Base-by-base conservation (phyloP, 257 asterid species). In the Petunia axillaris region DNA sequence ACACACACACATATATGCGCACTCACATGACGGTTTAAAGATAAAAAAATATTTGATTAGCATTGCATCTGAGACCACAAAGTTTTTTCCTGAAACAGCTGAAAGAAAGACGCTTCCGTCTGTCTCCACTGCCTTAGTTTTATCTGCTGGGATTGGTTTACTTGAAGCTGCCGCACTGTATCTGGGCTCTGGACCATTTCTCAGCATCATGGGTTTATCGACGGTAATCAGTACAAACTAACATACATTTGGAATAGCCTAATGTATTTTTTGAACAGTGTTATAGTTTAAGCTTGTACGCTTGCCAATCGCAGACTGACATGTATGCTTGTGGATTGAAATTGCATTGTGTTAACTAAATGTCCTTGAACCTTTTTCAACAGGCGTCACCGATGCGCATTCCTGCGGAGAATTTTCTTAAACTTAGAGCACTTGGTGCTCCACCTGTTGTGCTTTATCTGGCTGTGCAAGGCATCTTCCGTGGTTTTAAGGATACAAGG, bases 361-460 rank as follows among this genome's bases (percentile, higher is more conserved):
- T 52, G 9, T 10, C 35, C 41, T 50, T 73, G 62, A 73, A 73
- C 78, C 78, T 37, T 62, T 52, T 15, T 41, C 75, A 60, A 76
- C 87, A 87, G 90, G 79, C 81, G 62, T 87, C 90, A 52, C 65
- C 83, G 1, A 87, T 87, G 88, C 81, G 81, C 43, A 70, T 81
- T 77, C 87, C 85, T 75, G 88, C 90, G 2, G 85, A 79, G 66
- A 79, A 83, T 68, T 83, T 87, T 85, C 90, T 87, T 64, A 85
- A 82, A 78, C 88, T 87, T 60, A 85, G 90, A 81, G 88, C 90
- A 70, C 59, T 87, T 81, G 90, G 90, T 62, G 90, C 90, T 25
- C 90, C 90, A 6, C 87, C 90, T 41, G 90, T 87, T 70, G 90
- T 87, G 73, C 82, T 87, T 66, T 81, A 83, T 71, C 85, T 87